Conservation (phyloP, 345 rosid genomes). For the Heritiera littoralis region DNA sequence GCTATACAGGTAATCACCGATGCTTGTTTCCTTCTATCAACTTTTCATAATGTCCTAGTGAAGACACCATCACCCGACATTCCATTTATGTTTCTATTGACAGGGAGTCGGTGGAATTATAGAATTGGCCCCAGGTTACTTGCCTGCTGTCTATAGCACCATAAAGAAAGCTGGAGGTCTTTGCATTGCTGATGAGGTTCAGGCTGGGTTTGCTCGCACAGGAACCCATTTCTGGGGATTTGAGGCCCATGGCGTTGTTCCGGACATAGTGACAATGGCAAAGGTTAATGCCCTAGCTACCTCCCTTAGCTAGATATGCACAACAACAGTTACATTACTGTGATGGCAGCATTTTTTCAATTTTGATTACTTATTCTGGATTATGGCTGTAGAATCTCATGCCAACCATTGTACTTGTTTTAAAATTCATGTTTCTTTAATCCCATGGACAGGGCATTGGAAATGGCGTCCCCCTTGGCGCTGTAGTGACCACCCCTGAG, state of each 20-base stretch:
- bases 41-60: not conserved
- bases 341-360: not conserved
- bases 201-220: constrained; percentile 78
- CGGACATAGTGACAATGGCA: constrained; percentile 98
- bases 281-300: constrained; percentile 54
- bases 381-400: not conserved
- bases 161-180: constrained; percentile 91
- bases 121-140: constrained; percentile 89
- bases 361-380: not conserved
- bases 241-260: constrained; percentile 85
- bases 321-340: not conserved
- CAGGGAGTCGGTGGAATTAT: constrained; percentile 97
- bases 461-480: constrained; percentile 94
- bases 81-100: constrained; percentile 5
- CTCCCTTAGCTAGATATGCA: not conserved
- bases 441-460: constrained; percentile 72
- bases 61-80: not conserved
- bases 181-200: constrained; percentile 95
- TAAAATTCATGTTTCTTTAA: not conserved
- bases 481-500: constrained; percentile 96
- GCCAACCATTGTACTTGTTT: not conserved
- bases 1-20: constrained; percentile 71
- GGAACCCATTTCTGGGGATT: constrained; percentile 95
- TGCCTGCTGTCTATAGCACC: constrained; percentile 63
- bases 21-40: not conserved